Evolutionary conservation across 2,329 filamentous ascomycete genomes (phyloP).

Genomic region (Colletotrichum cuscutae): DNA sequence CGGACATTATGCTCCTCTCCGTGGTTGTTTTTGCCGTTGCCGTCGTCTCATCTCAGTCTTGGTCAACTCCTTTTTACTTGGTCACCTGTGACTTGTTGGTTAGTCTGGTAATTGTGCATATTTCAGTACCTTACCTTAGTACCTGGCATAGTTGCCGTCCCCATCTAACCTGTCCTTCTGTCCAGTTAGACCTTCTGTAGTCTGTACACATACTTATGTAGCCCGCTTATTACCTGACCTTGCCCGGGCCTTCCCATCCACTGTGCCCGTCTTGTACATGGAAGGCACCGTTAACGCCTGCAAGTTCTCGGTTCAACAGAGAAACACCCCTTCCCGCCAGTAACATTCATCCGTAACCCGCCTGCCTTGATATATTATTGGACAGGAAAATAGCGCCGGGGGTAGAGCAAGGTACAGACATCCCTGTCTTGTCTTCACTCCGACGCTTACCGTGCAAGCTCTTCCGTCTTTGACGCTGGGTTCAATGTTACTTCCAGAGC

Average conservation of each 20-base stretch:
- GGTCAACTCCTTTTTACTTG: not conserved
- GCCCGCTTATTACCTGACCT: not conserved
- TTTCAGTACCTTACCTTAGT: not conserved
- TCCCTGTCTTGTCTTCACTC: not conserved
- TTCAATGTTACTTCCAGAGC: not conserved
- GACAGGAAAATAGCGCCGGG: conserved; percentile 11
- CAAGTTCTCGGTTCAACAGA: not conserved
- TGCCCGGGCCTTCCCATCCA: not conserved
- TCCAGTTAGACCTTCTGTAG: conserved; percentile 7
- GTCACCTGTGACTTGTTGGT: not conserved
- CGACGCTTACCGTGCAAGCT: not conserved
- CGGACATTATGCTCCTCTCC: not conserved
- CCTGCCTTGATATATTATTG: conserved; percentile 3
- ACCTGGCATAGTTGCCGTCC: not conserved
- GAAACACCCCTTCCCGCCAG: not conserved
- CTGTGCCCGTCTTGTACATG: conserved; percentile 5
- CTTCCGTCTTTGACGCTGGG: not conserved
- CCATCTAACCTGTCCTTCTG: not conserved
- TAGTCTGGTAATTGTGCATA: not conserved
- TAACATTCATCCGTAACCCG: not conserved
- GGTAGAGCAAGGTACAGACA: not conserved
- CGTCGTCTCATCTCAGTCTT: not conserved
- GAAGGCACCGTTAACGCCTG: conserved; percentile 8
- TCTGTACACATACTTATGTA: not conserved
- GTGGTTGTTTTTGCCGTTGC: not conserved